Conservation (phyloP, 2,329 filamentous ascomycete species). For the Fusarium sp. region DNA sequence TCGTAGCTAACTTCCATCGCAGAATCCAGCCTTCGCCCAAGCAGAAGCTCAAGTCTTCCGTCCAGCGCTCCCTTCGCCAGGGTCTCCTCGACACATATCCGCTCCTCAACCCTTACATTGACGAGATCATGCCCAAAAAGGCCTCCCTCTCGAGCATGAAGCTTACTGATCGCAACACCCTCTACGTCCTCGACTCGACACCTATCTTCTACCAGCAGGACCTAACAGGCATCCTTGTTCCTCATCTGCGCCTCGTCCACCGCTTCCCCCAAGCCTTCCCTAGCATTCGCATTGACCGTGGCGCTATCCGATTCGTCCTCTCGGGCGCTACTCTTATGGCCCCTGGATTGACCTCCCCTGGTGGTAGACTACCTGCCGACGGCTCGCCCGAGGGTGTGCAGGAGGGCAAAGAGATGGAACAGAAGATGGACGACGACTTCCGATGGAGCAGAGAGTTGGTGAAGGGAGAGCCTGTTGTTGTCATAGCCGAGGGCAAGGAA, state of each 20-base stretch:
- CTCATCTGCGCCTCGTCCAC: slow-evolving; percentile 91
- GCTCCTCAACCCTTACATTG: slow-evolving; percentile 85
- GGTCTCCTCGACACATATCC: slow-evolving; percentile 89
- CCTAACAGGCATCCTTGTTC: slow-evolving; percentile 79
- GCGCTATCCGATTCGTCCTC: slow-evolving; percentile 96
- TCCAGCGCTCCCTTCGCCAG: slow-evolving; percentile 86
- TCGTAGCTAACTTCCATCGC: slow-evolving; percentile 52
- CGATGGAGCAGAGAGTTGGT: slow-evolving; percentile 75
- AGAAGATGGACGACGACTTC: slow-evolving; percentile 61
- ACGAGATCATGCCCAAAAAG: slow-evolving; percentile 96
- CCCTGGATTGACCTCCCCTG: slow-evolving; percentile 86
- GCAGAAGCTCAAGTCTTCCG: slow-evolving; percentile 97
- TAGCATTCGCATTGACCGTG: slow-evolving; percentile 89
- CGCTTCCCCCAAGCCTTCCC: slow-evolving; percentile 88
- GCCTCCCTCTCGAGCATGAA: slow-evolving; percentile 90
- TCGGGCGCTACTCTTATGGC: slow-evolving; percentile 96
- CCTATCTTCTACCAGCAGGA: slow-evolving; percentile 94
- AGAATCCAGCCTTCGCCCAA: slow-evolving; percentile 79
- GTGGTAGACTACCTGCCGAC: slow-evolving; percentile 79
- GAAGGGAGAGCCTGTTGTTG: slow-evolving; percentile 85
- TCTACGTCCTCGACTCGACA: slow-evolving; percentile 83
- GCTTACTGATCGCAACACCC: slow-evolving; percentile 87
- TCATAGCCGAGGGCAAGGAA: slow-evolving; percentile 93
- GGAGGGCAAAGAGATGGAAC: slow-evolving; percentile 59
- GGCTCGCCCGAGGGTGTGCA: slow-evolving; percentile 50